Evolutionary conservation across 768 basidiomycete genomes (phyloP).

Genomic region (Suillus paluster): DNA sequence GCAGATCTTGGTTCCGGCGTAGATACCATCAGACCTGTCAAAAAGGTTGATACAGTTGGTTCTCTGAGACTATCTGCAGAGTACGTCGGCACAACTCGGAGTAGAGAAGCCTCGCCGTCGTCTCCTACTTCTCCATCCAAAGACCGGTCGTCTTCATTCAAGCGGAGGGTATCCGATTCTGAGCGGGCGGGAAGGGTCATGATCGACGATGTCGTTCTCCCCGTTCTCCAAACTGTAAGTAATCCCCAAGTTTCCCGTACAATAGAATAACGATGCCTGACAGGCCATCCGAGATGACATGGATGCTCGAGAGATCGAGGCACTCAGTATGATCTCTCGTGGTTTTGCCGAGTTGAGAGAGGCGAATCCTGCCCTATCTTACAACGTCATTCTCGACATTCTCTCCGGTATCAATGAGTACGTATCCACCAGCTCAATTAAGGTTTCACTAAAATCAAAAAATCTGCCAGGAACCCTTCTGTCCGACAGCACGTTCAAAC

Average conservation of each 20-base stretch:
- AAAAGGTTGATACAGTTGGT: slow-evolving; percentile 83
- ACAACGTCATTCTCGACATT: slow-evolving; percentile 87
- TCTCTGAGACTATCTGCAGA: slow-evolving; percentile 80
- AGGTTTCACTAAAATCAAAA: slow-evolving; percentile 10
- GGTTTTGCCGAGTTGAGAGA: slow-evolving; percentile 89
- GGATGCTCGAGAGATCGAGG: slow-evolving; percentile 87
- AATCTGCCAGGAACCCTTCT: slow-evolving; percentile 63
- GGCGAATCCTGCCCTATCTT: slow-evolving; percentile 83
- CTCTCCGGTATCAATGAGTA: slow-evolving; percentile 91
- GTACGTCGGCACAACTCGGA: slow-evolving; percentile 73
- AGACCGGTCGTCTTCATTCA: slow-evolving; percentile 43
- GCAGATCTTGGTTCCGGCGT: slow-evolving; percentile 88
- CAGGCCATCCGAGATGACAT: slow-evolving; percentile 82
- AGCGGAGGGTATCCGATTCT: slow-evolving; percentile 56
- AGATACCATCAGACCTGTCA: slow-evolving; percentile 91
- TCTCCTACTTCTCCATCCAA: slow-evolving; percentile 47
- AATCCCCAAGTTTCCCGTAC: not conserved
- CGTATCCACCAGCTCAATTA: slow-evolving; percentile 34
- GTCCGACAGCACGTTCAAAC: slow-evolving; percentile 85
- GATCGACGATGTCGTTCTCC: slow-evolving; percentile 85
- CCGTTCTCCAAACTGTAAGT: slow-evolving; percentile 74
- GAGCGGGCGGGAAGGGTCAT: slow-evolving; percentile 69
- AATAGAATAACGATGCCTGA: slow-evolving; percentile 10
- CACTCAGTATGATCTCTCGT: slow-evolving; percentile 84
- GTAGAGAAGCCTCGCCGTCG: slow-evolving; percentile 52